phyloP scores from a whole-genome alignment of 768 basidiomycete species.

The Cystofilobasidium capitatum region DNA sequence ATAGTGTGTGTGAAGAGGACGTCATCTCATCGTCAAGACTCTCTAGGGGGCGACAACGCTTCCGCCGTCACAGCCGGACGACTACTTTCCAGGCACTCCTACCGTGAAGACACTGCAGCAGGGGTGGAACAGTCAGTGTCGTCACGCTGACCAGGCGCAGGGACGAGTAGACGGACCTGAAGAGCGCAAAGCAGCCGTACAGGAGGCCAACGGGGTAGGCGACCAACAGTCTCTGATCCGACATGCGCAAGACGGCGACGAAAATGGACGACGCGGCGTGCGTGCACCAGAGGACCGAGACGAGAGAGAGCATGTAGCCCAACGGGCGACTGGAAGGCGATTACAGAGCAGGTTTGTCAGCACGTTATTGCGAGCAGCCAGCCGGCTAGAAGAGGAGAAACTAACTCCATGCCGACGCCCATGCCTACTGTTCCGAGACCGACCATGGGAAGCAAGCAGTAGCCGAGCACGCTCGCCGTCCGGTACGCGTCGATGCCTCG shows the following conservation, averaged over 20 bases:
- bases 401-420: constrained; percentile 76
- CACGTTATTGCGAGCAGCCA: constrained; percentile 5
- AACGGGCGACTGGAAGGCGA: constrained; percentile 55
- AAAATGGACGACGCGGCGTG: constrained; percentile 93
- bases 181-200: constrained; percentile 85
- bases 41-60: no score
- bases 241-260: constrained; percentile 88
- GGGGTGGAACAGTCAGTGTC: background rate
- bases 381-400: constrained; percentile 30
- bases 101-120: constrained; percentile 12
- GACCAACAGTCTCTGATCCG: constrained; percentile 84
- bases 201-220: constrained; percentile 92
- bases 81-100: constrained; percentile 11
- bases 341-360: background rate
- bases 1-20: no score
- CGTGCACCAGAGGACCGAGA: constrained; percentile 93
- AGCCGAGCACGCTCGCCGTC: constrained; percentile 80
- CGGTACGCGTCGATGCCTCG: constrained; percentile 91
- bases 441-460: constrained; percentile 94
- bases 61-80: no score
- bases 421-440: constrained; percentile 83
- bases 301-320: constrained; percentile 69
- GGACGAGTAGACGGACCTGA: constrained; percentile 45
- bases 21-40: no score
- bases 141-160: background rate